A percentile compares a stretch with the other conserved stretches of the same genome.
Evolutionary conservation across 2,329 filamentous ascomycete species (phyloP).

Genomic region (Neospermospora avenae): DNA sequence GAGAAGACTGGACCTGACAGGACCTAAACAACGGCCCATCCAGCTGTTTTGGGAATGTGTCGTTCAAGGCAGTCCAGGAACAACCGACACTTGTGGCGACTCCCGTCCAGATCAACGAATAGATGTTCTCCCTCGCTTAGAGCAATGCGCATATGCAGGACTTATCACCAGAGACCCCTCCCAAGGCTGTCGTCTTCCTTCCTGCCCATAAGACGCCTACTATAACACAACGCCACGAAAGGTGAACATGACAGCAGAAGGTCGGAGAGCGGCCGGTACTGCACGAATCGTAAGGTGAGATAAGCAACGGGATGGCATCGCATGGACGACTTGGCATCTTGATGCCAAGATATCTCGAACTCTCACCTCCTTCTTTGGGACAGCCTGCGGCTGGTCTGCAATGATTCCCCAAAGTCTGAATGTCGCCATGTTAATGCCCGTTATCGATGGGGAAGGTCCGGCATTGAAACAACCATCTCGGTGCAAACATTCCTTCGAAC

Average conservation of each 20-base stretch:
- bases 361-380: constrained; percentile 3
- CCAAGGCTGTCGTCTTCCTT: background rate
- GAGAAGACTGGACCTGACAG: background rate
- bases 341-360: background rate
- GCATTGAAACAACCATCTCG: background rate
- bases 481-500: background rate
- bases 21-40: background rate
- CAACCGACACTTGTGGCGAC: background rate
- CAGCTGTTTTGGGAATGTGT: background rate
- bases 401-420: background rate
- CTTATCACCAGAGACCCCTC: background rate
- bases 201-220: background rate
- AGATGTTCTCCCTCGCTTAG: background rate
- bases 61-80: background rate
- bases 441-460: background rate
- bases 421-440: background rate
- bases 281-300: background rate
- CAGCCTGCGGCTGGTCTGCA: background rate
- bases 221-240: background rate
- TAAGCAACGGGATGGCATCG: background rate
- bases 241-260: background rate
- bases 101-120: background rate
- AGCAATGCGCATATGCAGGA: background rate
- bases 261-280: background rate
- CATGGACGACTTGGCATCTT: background rate